These are phyloP conservation scores for Backusella luteola DNA, from an alignment of 192 early-diverging fungal genomes.

Conservation along the genomic window DNA sequence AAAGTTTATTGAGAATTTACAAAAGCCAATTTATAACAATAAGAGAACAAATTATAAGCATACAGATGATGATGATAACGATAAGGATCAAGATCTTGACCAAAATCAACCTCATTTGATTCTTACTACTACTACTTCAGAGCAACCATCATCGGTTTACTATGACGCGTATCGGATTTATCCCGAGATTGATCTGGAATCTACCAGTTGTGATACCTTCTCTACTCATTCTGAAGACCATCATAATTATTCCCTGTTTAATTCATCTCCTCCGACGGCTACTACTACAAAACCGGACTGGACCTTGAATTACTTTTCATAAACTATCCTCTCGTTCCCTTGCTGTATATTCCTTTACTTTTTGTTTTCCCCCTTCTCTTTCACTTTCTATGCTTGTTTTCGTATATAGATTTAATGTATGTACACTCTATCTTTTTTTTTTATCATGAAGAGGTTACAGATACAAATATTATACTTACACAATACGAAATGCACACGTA, in stretches of 20 bases:
- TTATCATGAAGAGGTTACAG: neutral
- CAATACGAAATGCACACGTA: neutral
- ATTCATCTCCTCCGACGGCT: neutral
- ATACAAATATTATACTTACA: neutral
- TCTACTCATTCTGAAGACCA: slow-evolving; percentile 1
- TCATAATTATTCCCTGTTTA: neutral
- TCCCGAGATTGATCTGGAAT: neutral
- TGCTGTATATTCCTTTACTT: neutral
- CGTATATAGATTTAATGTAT: neutral
- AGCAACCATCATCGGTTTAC: neutral
- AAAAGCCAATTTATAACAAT: neutral
- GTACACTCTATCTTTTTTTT: neutral
- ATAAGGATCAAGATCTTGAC: neutral
- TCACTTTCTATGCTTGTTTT: neutral
- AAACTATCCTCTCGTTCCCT: neutral
- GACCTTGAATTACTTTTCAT: neutral
- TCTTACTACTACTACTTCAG: neutral
- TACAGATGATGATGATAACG: neutral
- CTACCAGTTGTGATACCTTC: slow-evolving; percentile 3
- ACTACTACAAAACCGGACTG: neutral
- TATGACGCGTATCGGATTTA: slow-evolving; percentile 5
- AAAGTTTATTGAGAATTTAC: slow-evolving; percentile 28
- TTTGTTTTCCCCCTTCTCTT: neutral
- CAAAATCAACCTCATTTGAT: neutral
- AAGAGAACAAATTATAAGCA: slow-evolving; percentile 1